Conservation (phyloP, 2,329 filamentous ascomycete species). For the Paracorniculantispora psalliotae region DNA sequence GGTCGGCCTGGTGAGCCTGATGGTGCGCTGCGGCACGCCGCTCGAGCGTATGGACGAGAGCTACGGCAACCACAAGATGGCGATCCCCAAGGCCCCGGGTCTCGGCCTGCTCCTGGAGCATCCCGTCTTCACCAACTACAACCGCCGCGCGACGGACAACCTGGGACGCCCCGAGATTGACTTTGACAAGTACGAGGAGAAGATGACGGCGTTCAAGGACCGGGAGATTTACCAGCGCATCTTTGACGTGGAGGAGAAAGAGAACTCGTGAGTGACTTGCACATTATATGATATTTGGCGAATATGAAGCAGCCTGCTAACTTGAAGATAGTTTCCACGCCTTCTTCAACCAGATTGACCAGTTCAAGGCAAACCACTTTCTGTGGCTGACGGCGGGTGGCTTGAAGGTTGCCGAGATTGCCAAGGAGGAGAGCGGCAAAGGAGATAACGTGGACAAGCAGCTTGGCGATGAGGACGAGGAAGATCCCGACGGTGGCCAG, state of each 20-base stretch:
- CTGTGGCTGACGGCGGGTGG: slow-evolving; percentile 69
- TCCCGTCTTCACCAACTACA: slow-evolving; percentile 89
- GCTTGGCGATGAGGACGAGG: slow-evolving; percentile 49
- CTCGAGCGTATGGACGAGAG: slow-evolving; percentile 66
- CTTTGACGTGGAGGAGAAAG: slow-evolving; percentile 81
- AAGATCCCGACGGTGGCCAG: slow-evolving; percentile 43
- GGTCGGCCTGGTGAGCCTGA: slow-evolving; percentile 85
- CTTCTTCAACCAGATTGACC: slow-evolving; percentile 76
- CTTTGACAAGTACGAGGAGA: slow-evolving; percentile 70
- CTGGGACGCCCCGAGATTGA: slow-evolving; percentile 66
- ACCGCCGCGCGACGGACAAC: slow-evolving; percentile 61
- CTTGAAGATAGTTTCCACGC: slow-evolving; percentile 56
- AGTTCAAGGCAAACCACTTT: slow-evolving; percentile 67
- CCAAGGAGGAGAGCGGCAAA: slow-evolving; percentile 29
- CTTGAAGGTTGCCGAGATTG: slow-evolving; percentile 51
- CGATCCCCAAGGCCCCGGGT: slow-evolving; percentile 90
- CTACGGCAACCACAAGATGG: slow-evolving; percentile 67
- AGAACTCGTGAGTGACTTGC: slow-evolving; percentile 65
- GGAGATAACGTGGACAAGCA: slow-evolving; percentile 42
- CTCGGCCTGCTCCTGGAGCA: slow-evolving; percentile 83
- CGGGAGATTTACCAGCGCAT: slow-evolving; percentile 87
- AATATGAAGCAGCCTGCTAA: neutral
- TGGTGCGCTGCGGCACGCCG: slow-evolving; percentile 78
- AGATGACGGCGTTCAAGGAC: slow-evolving; percentile 87
- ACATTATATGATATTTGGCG: neutral